Conservation (phyloP, 129 eudicot species). For the Oenanthe sinensis region DNA sequence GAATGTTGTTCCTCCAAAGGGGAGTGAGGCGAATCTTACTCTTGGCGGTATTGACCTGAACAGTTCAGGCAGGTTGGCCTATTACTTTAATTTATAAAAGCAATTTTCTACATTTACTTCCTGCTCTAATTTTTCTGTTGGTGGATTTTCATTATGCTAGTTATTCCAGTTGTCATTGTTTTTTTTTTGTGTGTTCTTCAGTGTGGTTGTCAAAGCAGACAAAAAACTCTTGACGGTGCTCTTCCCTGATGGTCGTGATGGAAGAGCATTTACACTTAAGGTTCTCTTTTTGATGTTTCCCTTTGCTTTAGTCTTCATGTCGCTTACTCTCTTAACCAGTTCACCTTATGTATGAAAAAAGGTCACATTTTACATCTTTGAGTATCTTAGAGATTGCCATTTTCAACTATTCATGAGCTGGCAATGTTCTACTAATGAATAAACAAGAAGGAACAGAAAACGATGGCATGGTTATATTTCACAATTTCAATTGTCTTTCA, state of each 20-base stretch:
- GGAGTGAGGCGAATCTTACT: conserved; percentile 85
- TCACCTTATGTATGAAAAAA: not conserved
- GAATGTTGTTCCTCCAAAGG: conserved; percentile 68
- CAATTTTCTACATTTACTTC: conserved; percentile 4
- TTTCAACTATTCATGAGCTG: not conserved
- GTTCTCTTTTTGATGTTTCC: conserved; percentile 22
- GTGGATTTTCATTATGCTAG: not conserved
- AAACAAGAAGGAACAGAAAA: not conserved
- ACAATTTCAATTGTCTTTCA: not conserved
- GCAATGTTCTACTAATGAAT: not conserved
- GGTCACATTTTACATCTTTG: not conserved
- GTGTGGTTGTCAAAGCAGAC: conserved; percentile 92
- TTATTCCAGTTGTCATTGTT: conserved; percentile 5
- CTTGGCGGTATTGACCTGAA: conserved; percentile 99
- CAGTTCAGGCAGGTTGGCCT: conserved; percentile 99
- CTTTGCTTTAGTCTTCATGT: not conserved
- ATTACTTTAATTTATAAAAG: not conserved
- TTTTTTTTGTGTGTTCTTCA: conserved; percentile 23
- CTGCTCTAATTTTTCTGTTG: not conserved
- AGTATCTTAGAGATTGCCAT: not conserved
- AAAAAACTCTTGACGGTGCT: conserved; percentile 81
- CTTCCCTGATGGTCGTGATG: conserved; percentile 93
- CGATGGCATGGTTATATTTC: not conserved
- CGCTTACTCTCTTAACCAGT: not conserved
- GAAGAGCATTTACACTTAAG: conserved; percentile 96